Conservation (phyloP, 805 yeast genomes). For the Limtongia smithiae region DNA sequence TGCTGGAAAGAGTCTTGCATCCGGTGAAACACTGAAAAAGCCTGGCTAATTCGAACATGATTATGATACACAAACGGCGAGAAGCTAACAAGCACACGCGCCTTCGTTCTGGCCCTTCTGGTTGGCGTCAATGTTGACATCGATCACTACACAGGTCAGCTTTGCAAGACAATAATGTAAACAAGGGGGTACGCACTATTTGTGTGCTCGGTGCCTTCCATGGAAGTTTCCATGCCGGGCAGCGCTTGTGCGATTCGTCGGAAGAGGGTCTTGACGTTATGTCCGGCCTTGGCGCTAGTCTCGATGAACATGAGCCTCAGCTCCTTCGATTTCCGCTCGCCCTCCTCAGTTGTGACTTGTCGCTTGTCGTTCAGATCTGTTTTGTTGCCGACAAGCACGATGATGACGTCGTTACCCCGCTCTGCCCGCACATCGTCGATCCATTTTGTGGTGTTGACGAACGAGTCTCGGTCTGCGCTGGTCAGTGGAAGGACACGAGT, state of each 20-base stretch:
- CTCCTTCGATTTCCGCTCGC: conserved; percentile 71
- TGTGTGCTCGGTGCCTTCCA: conserved; percentile 23
- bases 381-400: conserved; percentile 91
- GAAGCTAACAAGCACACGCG: conserved; percentile 17
- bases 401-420: conserved; percentile 82
- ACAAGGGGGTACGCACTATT: conserved; percentile 15
- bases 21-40: no score
- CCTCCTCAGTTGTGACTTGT: conserved; percentile 84
- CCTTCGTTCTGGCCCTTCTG: conserved; percentile 18
- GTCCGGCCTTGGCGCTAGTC: conserved; percentile 91
- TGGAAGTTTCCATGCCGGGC: conserved; percentile 64
- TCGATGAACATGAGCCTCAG: conserved; percentile 82
- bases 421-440: conserved; percentile 90
- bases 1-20: no score
- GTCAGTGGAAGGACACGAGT: neutral
- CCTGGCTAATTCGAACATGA: no score
- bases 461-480: conserved; percentile 52
- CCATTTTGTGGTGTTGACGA: conserved; percentile 85
- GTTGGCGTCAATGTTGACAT: conserved; percentile 26
- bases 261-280: conserved; percentile 85
- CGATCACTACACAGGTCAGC: conserved; percentile 18
- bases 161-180: neutral
- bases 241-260: conserved; percentile 85
- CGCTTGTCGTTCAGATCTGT: conserved; percentile 79
- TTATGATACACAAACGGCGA: neutral